Base-by-base conservation (phyloP, 331 rosid genomes). In the Malus hybrid region DNA sequence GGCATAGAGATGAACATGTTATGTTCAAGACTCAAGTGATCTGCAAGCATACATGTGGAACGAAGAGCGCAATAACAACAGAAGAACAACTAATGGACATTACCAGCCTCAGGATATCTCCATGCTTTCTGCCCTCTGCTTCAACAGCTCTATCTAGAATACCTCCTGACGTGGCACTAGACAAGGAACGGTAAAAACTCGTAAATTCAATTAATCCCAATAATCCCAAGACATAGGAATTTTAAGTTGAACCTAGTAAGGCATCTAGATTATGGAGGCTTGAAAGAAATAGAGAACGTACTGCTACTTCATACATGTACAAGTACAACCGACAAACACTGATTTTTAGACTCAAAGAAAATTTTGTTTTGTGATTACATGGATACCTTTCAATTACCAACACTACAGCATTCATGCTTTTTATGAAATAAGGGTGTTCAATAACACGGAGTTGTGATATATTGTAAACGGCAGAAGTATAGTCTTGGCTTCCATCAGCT, bases 161-260 rank as follows among this genome's bases (percentile, higher is more conserved):
- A 76, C 99, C 97, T 62, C 99, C 97, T 22, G 99, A 89, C 72
- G 99, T 94, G 81, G 99, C 97, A 86, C 99, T 95, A 63, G 34
- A 81, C 19, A 79, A 77, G 76, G 81, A 65, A 66, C 11, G 54
- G 46, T 63, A 79, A 72, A 15, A 79, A 5, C 46, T 32, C 12
- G 72, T 80, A 71, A 72, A 31, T 44, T 52, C 65, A 71, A 7
- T 65, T 28, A 18, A 65, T 72, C 60, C 27, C 6, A 20, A 18
- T 72, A 22, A 29, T 28, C 63, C 46, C 50, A 73, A 8, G 36
- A 31, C 46, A 70, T 27, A 69, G 59, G 22, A 57, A 22, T 64
- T 5, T 61, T 27, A 32, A 10, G 15, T 32, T 6, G 65, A 22
- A 56, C 27, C 32, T 71, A 5, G 20, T 36, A 14, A 9, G 57